Evolutionary conservation across 805 yeast genomes (phyloP).

Genomic region (Saccharomycopsis lassenensis): DNA sequence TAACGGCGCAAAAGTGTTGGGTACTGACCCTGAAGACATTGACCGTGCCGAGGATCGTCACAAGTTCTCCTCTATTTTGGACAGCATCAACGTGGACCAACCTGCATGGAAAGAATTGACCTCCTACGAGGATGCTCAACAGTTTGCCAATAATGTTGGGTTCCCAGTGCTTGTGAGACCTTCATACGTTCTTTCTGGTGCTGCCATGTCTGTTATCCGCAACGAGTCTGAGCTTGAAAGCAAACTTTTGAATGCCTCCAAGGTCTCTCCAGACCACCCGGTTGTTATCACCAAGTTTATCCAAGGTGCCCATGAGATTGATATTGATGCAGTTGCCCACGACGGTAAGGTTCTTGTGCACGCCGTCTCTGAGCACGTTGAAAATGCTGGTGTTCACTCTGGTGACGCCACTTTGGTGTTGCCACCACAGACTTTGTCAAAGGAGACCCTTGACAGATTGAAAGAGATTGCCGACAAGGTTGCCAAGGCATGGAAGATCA

Average conservation of each 20-base stretch:
- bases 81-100: slow-evolving; percentile 88
- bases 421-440: slow-evolving; percentile 78
- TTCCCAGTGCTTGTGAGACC: slow-evolving; percentile 97
- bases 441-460: slow-evolving; percentile 55
- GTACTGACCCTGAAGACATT: slow-evolving; percentile 89
- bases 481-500: slow-evolving; percentile 87
- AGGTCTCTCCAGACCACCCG: slow-evolving; percentile 92
- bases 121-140: slow-evolving; percentile 73
- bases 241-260: slow-evolving; percentile 78
- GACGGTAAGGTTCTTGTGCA: slow-evolving; percentile 85
- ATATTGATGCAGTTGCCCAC: slow-evolving; percentile 91
- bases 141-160: slow-evolving; percentile 75
- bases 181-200: slow-evolving; percentile 93
- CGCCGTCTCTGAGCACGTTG: slow-evolving; percentile 96
- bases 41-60: slow-evolving; percentile 98
- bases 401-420: slow-evolving; percentile 95
- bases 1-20: slow-evolving; percentile 79
- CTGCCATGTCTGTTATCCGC: slow-evolving; percentile 93
- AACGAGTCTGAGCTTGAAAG: slow-evolving; percentile 68
- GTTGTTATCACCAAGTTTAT: slow-evolving; percentile 95
- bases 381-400: slow-evolving; percentile 97
- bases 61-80: slow-evolving; percentile 89
- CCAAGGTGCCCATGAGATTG: slow-evolving; percentile 93
- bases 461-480: slow-evolving; percentile 88
- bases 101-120: slow-evolving; percentile 97